Percentiles rank a stretch among this genome's conserved stretches.
Evolutionary conservation across 306 rosid species (phyloP).

Genomic region (Pueraria montana): DNA sequence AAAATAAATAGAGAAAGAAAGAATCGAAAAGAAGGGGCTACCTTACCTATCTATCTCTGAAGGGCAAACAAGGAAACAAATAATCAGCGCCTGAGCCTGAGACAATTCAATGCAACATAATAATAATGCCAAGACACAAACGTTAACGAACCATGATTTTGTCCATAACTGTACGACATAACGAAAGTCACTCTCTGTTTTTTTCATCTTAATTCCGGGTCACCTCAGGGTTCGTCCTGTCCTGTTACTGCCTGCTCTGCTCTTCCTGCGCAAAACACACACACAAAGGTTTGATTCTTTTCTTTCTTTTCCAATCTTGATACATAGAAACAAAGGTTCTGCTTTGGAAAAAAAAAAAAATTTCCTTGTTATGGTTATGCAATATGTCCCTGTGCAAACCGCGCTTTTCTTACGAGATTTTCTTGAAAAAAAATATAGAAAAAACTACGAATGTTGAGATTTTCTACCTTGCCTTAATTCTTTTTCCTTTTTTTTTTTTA

Average conservation of each 20-base stretch:
- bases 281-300: background rate
- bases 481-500: background rate
- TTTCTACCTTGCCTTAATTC: background rate
- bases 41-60: constrained; percentile 31
- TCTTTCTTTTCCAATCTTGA: background rate
- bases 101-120: background rate
- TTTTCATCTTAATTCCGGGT: background rate
- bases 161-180: constrained; percentile 25
- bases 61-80: constrained; percentile 36
- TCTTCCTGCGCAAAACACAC: constrained; percentile 12
- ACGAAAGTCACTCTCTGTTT: constrained; percentile 41
- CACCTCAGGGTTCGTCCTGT: background rate
- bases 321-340: background rate
- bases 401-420: constrained; percentile 26
- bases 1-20: background rate
- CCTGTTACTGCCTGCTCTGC: background rate
- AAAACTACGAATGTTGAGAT: background rate
- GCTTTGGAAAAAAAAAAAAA: background rate
- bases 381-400: constrained; percentile 1
- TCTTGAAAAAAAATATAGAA: background rate
- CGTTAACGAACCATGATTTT: constrained; percentile 45
- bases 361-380: constrained; percentile 41
- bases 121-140: constrained; percentile 18
- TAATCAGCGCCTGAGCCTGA: constrained; percentile 31
- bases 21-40: constrained; percentile 42